Evolutionary conservation across 345 rosid genomes (phyloP), one percentile per base, ranked within the genome.

Genomic region (Barbarea vulgaris): DNA sequence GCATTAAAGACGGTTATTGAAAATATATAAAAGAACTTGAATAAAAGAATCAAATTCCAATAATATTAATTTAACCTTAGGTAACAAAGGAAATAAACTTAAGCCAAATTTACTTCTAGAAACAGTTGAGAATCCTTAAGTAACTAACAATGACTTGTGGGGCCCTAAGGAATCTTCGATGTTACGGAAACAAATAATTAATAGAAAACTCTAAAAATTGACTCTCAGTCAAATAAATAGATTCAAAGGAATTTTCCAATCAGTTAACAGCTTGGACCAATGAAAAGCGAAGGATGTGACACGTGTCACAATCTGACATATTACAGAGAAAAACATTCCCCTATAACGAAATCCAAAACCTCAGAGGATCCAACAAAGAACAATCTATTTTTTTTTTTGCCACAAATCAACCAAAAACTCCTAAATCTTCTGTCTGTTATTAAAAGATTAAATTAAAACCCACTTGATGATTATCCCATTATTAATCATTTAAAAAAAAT

Each of bases 261-360:
- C 14, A 28, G 55, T 18, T 56, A 28, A 30, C 56, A 24, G 31
- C 2, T 17, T 46, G 13, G 34, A 21, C 47, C 5, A 58, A 14
- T 12, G 17, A 64, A 41, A 30, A 64, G 3, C 30, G 15, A 15
- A 42, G 13, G 36, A 74, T 46, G 0, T 27, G 37, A 69, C 70
- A 69, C 75, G 70, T 76, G 79, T 69, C 75, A 12, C 13, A 25
- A 69, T 69, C 58, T 19, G 30, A 9, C 3, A 59, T 42, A 37
- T 8, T 6, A 47, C 24, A 48, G 50, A 48, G 50, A 19, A 47
- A 44, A 39, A 67, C 66, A 74, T 47, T 36, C 44, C 66, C 8
- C 8, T 39, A 6, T 9, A 39, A 13, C 21, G 7, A 33, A 66
- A 48, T 28, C 27, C 2, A 18, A 25, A 61, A 28, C 36, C 7